Conservation (phyloP, 371 early-diverging fungal genomes). For the Zychaea mexicana region DNA sequence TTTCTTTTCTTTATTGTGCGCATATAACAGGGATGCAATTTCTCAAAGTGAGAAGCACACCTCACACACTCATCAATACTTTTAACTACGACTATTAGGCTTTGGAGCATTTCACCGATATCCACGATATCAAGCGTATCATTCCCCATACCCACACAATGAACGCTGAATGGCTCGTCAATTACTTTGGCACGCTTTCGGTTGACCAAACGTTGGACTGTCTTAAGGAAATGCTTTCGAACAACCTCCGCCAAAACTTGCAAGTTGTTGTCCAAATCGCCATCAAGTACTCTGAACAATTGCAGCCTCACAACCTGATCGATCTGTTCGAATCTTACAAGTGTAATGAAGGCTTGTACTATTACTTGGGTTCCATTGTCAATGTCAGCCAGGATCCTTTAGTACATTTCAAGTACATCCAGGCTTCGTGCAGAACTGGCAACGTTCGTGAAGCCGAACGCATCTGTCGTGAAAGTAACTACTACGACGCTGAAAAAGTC, state of each 20-base stretch:
- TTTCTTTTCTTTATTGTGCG: too few species aligned
- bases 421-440: conserved; percentile 93
- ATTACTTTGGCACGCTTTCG: conserved; percentile 92
- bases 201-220: conserved; percentile 94
- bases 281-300: conserved; percentile 94
- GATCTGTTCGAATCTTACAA: conserved; percentile 90
- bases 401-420: conserved; percentile 98
- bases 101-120: conserved; percentile 95
- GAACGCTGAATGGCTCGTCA: conserved; percentile 87
- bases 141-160: conserved; percentile 88
- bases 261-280: conserved; percentile 94
- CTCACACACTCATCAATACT: too few species aligned
- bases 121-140: conserved; percentile 94
- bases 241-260: conserved; percentile 91
- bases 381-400: conserved; percentile 93
- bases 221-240: conserved; percentile 84
- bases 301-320: conserved; percentile 88
- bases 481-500: conserved; percentile 95
- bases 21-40: neutral
- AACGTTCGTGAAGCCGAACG: conserved; percentile 98
- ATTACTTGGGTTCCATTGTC: conserved; percentile 93
- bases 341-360: conserved; percentile 87
- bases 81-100: conserved; percentile 51
- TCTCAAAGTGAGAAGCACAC: too few species aligned
- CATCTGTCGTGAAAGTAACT: conserved; percentile 93